Evolutionary conservation across 2,329 filamentous ascomycete genomes (phyloP).

Genomic region (Talaromyces sp.): DNA sequence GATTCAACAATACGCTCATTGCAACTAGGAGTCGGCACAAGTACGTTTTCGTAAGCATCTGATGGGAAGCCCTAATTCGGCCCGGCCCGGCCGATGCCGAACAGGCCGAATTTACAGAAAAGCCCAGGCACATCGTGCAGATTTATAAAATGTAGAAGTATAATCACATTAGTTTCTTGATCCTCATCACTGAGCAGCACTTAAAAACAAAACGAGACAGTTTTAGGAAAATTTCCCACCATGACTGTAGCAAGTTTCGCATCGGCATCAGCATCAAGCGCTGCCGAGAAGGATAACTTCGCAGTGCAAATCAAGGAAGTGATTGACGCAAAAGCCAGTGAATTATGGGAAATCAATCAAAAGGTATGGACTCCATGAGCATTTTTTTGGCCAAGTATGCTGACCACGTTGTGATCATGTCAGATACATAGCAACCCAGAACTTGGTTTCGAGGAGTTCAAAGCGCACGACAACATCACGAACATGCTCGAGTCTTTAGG

Average conservation of each 20-base stretch:
- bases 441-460: constrained; percentile 52
- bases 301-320: not conserved
- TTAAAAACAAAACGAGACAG: not conserved
- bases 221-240: not conserved
- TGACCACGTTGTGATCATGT: not conserved
- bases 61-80: not conserved
- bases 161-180: not conserved
- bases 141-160: not conserved
- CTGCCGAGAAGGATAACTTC: not conserved
- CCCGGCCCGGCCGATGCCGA: not conserved
- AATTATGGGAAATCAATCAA: constrained; percentile 10
- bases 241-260: not conserved
- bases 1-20: too few relatives aligned
- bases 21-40: too few relatives aligned
- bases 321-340: not conserved
- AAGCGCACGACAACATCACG: constrained; percentile 53
- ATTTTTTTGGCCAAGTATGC: not conserved
- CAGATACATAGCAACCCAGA: constrained; percentile 54
- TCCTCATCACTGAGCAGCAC: too few relatives aligned
- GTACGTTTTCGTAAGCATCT: too few relatives aligned
- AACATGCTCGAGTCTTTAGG: constrained; percentile 47
- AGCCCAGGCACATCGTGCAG: not conserved
- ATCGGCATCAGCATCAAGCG: not conserved
- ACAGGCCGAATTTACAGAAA: not conserved
- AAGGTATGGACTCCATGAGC: not conserved